Evolutionary conservation across 352 stramenopile genomes (phyloP).

Genomic region (Globisporangium camurandrum): DNA sequence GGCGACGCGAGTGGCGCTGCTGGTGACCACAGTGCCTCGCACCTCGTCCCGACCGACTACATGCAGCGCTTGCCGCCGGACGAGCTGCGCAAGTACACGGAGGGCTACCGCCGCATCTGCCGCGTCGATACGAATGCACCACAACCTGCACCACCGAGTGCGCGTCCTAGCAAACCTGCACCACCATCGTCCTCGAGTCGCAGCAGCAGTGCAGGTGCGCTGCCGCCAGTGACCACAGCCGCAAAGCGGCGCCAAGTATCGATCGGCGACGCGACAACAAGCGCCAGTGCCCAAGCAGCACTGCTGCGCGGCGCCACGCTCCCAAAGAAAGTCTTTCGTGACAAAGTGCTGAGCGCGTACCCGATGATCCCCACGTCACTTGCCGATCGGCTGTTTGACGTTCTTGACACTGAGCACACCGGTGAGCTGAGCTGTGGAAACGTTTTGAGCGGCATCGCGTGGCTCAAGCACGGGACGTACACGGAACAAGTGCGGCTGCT

Average conservation of each 20-base stretch:
- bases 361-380: slow-evolving; percentile 75
- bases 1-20: slow-evolving; percentile 2
- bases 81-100: slow-evolving; percentile 62
- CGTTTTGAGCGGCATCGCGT: slow-evolving; percentile 59
- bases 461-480: slow-evolving; percentile 65
- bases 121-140: slow-evolving; percentile 39
- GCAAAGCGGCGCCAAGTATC: slow-evolving; percentile 8
- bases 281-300: slow-evolving; percentile 1
- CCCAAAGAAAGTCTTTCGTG: slow-evolving; percentile 74
- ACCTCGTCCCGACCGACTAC: slow-evolving; percentile 18
- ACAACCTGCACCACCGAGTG: too few relatives aligned
- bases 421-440: slow-evolving; percentile 57
- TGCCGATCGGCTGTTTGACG: slow-evolving; percentile 78
- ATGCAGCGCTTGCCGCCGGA: slow-evolving; percentile 42
- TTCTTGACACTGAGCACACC: slow-evolving; percentile 65
- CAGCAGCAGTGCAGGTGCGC: slow-evolving; percentile 12
- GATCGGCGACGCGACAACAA: too few relatives aligned
- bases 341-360: slow-evolving; percentile 70
- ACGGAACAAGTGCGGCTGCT: slow-evolving; percentile 73
- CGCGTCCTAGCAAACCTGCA: too few relatives aligned
- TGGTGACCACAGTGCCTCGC: slow-evolving; percentile 9
- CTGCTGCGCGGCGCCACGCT: slow-evolving; percentile 10
- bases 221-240: neutral
- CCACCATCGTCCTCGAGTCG: slow-evolving; percentile 6
- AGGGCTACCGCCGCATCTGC: slow-evolving; percentile 68